Evolutionary conservation across 352 stramenopile genomes (phyloP), one percentile per base, ranked within the genome.

Genomic region (Bremia lactucae): DNA sequence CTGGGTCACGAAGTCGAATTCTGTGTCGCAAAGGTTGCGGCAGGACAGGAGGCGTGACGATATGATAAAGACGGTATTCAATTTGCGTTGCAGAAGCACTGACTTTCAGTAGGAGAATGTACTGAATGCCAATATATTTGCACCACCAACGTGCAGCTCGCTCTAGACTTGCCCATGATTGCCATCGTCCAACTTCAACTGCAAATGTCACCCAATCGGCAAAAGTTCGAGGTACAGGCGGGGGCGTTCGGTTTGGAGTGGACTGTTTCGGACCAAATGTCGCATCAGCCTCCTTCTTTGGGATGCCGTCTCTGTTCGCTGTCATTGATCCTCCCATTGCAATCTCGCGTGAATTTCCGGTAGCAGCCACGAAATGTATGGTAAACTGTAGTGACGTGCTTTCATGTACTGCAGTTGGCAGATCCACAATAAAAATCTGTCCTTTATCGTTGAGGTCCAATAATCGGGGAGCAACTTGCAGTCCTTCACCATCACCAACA

Each of bases 51-150:
- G n/a, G n/a, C n/a, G n/a, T n/a, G n/a, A n/a, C n/a, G n/a, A n/a
- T n/a, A n/a, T n/a, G n/a, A n/a, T n/a, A n/a, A n/a, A n/a, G n/a
- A n/a, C n/a, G n/a, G n/a, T n/a, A n/a, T n/a, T n/a, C n/a, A n/a
- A n/a, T n/a, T n/a, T n/a, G n/a, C n/a, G n/a, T n/a, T n/a, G n/a
- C n/a, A n/a, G n/a, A n/a, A 38, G 11, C 13, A 37, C 43, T 43
- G 18, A 50, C 23, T 38, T 50, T 50, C 33, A 50, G 31, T 2
- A 50, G 43, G 23, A 50, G 18, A 31, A 50, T 31, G 31, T 43
- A 50, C 33, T 50, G 34, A n/a, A 50, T 43, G 5, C 43, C 33
- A 31, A 10, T 31, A 20, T 50, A 50, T 38, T 31, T 31, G 34
- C 33, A 43, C 43, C 43, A 50, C 33, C 33, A n/a, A n/a, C n/a